A percentile compares a stretch with the other conserved stretches of the same genome.
Evolutionary conservation across 179 eudicot species (phyloP).

Genomic region (Monotropa hypopitys): DNA sequence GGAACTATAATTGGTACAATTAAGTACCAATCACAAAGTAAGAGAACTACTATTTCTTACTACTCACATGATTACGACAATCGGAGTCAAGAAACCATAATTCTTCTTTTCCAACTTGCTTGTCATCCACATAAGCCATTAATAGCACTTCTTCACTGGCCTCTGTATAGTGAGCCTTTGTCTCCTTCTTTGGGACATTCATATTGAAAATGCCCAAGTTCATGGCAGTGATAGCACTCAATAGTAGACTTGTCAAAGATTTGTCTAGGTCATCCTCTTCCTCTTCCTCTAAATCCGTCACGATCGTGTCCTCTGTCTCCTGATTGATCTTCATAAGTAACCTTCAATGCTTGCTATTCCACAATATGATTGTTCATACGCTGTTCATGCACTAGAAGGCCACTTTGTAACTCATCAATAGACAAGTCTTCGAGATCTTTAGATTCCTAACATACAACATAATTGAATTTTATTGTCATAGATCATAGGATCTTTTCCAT

Average conservation of each 20-base stretch:
- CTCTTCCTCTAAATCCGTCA: background rate
- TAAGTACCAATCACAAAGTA: too few relatives aligned
- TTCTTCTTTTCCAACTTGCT: background rate
- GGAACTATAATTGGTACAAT: too few relatives aligned
- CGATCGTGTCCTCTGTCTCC: background rate
- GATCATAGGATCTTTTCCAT: background rate
- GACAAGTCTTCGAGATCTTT: background rate
- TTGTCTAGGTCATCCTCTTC: background rate
- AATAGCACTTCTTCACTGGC: slow-evolving; percentile 5
- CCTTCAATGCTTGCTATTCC: background rate
- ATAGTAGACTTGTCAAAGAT: background rate
- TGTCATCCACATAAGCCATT: background rate
- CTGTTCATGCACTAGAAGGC: background rate
- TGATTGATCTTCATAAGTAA: background rate
- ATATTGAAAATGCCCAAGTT: slow-evolving; percentile 3
- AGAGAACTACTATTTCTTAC: background rate
- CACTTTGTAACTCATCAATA: background rate
- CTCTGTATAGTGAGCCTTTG: background rate
- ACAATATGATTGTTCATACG: background rate
- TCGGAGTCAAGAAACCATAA: slow-evolving; percentile 9
- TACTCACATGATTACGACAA: slow-evolving; percentile 3
- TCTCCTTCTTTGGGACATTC: background rate
- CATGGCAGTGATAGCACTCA: background rate
- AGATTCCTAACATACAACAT: background rate
- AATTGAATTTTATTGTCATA: background rate